Percentiles rank a stretch among this genome's conserved stretches.
phyloP scores from a whole-genome alignment of 768 basidiomycete species.

The Leucocoprinus birnbaumii region DNA sequence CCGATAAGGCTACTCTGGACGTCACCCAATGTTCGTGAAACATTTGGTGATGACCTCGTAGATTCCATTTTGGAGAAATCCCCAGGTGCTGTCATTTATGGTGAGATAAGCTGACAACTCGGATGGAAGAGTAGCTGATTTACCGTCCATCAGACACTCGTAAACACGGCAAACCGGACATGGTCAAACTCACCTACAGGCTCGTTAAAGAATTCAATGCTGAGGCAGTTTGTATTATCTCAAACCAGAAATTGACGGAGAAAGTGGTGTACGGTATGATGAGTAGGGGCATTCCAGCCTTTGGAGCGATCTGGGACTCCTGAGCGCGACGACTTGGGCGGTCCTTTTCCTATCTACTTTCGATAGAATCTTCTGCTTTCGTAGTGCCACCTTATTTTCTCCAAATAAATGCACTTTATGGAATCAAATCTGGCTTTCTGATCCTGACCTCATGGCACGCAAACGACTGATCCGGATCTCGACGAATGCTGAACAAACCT shows the following conservation, averaged over 20 bases:
- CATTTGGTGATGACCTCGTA: slow-evolving; percentile 60
- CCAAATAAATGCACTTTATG: too few species aligned
- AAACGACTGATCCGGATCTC: too few species aligned
- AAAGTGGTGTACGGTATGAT: slow-evolving; percentile 61
- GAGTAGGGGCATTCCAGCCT: slow-evolving; percentile 59
- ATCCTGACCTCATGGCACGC: too few species aligned
- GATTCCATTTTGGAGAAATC: slow-evolving; percentile 50
- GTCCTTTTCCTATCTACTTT: too few species aligned
- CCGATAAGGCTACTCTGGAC: slow-evolving; percentile 63
- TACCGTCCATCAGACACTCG: slow-evolving; percentile 39
- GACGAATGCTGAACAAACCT: not conserved
- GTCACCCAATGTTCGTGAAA: slow-evolving; percentile 55
- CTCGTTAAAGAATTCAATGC: slow-evolving; percentile 46
- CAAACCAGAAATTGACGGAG: slow-evolving; percentile 53
- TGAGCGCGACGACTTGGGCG: slow-evolving; percentile 22
- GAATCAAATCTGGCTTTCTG: too few species aligned
- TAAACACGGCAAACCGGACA: slow-evolving; percentile 44
- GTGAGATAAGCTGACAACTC: slow-evolving; percentile 26
- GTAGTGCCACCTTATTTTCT: too few species aligned
- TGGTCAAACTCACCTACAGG: slow-evolving; percentile 44
- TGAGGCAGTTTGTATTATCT: slow-evolving; percentile 56
- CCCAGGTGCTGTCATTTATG: slow-evolving; percentile 57
- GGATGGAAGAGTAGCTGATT: not conserved
- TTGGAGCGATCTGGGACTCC: slow-evolving; percentile 62
- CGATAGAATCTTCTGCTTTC: too few species aligned